A percentile compares a stretch with the other conserved stretches of the same genome.
Evolutionary conservation across 2,329 filamentous ascomycete species (phyloP).

Genomic region (Curvularia sp.): DNA sequence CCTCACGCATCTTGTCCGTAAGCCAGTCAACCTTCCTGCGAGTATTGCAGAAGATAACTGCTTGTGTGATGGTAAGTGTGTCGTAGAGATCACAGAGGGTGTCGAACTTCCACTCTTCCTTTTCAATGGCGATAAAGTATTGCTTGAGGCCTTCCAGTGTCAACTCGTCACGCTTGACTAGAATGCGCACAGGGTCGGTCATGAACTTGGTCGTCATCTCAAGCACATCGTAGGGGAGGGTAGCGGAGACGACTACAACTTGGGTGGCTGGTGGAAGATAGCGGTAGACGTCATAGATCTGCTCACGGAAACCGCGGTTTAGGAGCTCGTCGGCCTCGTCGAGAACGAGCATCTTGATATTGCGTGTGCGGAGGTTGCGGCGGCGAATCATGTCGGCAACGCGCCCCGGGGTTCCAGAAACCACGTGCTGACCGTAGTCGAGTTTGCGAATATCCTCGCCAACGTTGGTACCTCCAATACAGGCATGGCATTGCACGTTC

Average conservation of each 20-base stretch:
- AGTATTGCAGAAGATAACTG: slow-evolving; percentile 99
- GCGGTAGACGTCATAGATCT: slow-evolving; percentile 98
- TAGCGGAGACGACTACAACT: slow-evolving; percentile 97
- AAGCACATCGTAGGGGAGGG: slow-evolving; percentile 94
- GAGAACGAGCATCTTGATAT: slow-evolving; percentile 81
- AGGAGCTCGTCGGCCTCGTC: slow-evolving; percentile 81
- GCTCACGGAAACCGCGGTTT: slow-evolving; percentile 94
- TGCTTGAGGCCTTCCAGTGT: slow-evolving; percentile 97
- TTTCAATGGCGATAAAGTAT: slow-evolving; percentile 99
- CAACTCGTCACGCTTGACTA: slow-evolving; percentile 98
- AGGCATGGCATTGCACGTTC: slow-evolving; percentile 99
- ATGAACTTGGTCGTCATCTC: slow-evolving; percentile 99
- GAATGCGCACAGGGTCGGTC: slow-evolving; percentile 94
- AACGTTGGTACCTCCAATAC: slow-evolving; percentile 97
- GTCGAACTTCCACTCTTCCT: slow-evolving; percentile 99
- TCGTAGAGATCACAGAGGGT: slow-evolving; percentile 98
- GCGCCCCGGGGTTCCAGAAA: slow-evolving; percentile 95
- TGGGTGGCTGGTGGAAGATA: slow-evolving; percentile 96
- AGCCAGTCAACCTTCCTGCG: slow-evolving; percentile 99
- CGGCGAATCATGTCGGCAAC: slow-evolving; percentile 86
- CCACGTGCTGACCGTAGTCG: slow-evolving; percentile 96
- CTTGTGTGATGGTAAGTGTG: slow-evolving; percentile 96
- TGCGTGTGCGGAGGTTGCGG: slow-evolving; percentile 72
- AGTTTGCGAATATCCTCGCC: slow-evolving; percentile 98
- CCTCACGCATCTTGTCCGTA: slow-evolving; percentile 98